A percentile compares a stretch with the other conserved stretches of the same genome.
Conservation (phyloP, 768 basidiomycete genomes). For the Scleroderma citrinum region DNA sequence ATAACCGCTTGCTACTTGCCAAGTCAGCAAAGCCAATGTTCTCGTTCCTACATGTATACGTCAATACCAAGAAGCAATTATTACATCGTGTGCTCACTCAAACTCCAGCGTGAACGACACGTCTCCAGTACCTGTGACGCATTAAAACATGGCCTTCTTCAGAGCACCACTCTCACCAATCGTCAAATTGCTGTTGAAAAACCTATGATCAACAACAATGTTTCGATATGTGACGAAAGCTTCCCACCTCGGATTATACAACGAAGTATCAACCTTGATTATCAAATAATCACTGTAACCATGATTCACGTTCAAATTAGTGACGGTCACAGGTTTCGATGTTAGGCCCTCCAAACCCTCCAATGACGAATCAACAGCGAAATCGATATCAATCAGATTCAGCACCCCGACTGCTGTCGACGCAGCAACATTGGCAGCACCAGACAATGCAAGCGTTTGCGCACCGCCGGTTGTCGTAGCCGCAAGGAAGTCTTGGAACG, state of each 20-base stretch:
- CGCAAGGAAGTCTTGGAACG: conserved; percentile 59
- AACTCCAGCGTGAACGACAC: conserved; percentile 57
- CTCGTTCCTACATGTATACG: conserved; percentile 34
- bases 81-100: conserved; percentile 31
- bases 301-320: conserved; percentile 58
- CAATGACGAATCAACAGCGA: conserved; percentile 53
- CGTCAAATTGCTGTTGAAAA: conserved; percentile 28
- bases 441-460: conserved; percentile 47
- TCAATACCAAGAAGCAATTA: conserved; percentile 1
- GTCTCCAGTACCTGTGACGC: conserved; percentile 52
- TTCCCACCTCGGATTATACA: conserved; percentile 61
- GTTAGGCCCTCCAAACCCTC: conserved; percentile 60
- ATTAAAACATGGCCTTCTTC: conserved; percentile 25
- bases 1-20: conserved; percentile 24
- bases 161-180: conserved; percentile 22
- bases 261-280: conserved; percentile 53
- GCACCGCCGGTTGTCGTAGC: conserved; percentile 46
- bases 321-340: conserved; percentile 49
- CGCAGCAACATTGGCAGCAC: conserved; percentile 50
- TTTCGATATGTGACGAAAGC: not conserved
- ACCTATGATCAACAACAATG: conserved; percentile 1
- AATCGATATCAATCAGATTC: conserved; percentile 49
- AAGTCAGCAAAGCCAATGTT: conserved; percentile 56
- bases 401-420: conserved; percentile 62
- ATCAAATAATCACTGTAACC: conserved; percentile 63